Evolutionary conservation across 441 rosid species (phyloP), one percentile per base, ranked within the genome.

Genomic region (Croton setiger): DNA sequence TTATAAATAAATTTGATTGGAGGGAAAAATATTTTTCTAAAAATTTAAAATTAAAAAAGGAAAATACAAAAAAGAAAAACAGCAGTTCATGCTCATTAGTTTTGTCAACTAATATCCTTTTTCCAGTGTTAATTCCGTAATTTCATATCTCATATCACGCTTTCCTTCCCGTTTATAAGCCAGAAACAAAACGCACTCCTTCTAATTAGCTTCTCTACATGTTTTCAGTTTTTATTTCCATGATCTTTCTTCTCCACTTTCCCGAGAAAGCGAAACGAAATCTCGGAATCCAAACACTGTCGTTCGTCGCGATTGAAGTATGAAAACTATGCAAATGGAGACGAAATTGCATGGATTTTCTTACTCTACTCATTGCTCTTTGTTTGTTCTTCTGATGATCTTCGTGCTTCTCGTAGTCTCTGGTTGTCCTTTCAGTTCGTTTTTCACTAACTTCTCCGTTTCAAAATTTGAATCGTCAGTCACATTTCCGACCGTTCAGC

Each of bases 241-340:
- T 21, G 54, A 49, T 54, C 79, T 63, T 66, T 41, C 63, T 41
- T n/a, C 67, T 54, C 51, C 69, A 15, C 61, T 61, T 3, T 53
- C 18, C 4, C 33, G 35, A 63, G 74, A 72, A 76, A 72, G 36
- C 44, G n/a, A 39, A 66, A 11, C 59, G n/a, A 33, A 66, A 21
- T 76, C 81, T 0, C 69, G 0, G 41, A 55, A 20, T 9, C 74
- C 84, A 75, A 68, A 61, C 80, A 64, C 55, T n/a, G n/a, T n/a
- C n/a, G n/a, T n/a, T n/a, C 12, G 6, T 14, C 21, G 5, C 17
- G 7, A 14, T 55, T 66, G 48, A 63, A 14, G 13, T 17, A n/a
- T 51, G 51, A 17, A 3, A 14, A 15, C 15, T 14, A 4, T 3
- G 13, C 4, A 23, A 15, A 69, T 69, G 73, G 67, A 54, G 31